phyloP scores from a whole-genome alignment of 805 yeast genomes.

The Saturnispora besseyi region DNA sequence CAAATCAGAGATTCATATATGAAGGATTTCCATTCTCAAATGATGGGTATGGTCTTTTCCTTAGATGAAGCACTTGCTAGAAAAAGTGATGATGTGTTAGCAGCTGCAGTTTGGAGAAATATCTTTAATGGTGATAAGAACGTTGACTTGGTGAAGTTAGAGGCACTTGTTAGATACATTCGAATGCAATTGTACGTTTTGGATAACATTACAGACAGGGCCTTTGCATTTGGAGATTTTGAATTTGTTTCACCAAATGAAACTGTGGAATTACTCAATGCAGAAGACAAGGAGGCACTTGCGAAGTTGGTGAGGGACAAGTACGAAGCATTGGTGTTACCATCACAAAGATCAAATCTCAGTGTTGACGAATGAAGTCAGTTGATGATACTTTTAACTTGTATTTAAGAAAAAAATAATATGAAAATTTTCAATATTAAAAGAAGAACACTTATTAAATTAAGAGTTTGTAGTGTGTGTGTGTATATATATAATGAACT shows the following conservation, averaged over 20 bases:
- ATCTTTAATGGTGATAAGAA: constrained; percentile 77
- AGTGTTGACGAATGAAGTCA: constrained; percentile 36
- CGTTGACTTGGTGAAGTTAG: constrained; percentile 74
- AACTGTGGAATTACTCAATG: constrained; percentile 62
- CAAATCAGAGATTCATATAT: constrained; percentile 77
- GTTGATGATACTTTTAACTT: neutral
- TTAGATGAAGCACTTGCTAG: constrained; percentile 87
- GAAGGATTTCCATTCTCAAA: constrained; percentile 83
- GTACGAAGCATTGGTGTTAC: constrained; percentile 45
- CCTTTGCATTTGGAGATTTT: constrained; percentile 87
- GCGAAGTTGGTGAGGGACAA: constrained; percentile 40
- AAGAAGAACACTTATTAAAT: neutral
- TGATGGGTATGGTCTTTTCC: constrained; percentile 80
- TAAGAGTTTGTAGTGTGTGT: neutral
- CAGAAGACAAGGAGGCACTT: constrained; percentile 51
- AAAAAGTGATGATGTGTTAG: constrained; percentile 62
- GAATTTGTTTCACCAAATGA: constrained; percentile 75
- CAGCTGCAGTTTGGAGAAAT: constrained; percentile 83
- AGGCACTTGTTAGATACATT: constrained; percentile 81
- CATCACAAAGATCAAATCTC: constrained; percentile 49
- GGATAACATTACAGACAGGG: constrained; percentile 79
- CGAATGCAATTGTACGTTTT: constrained; percentile 85
- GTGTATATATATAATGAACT: constrained; percentile 34
- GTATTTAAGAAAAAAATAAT: neutral
- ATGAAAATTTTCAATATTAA: neutral